Conservation (phyloP, 495 filamentous ascomycete genomes). For the Penicillium soppii region DNA sequence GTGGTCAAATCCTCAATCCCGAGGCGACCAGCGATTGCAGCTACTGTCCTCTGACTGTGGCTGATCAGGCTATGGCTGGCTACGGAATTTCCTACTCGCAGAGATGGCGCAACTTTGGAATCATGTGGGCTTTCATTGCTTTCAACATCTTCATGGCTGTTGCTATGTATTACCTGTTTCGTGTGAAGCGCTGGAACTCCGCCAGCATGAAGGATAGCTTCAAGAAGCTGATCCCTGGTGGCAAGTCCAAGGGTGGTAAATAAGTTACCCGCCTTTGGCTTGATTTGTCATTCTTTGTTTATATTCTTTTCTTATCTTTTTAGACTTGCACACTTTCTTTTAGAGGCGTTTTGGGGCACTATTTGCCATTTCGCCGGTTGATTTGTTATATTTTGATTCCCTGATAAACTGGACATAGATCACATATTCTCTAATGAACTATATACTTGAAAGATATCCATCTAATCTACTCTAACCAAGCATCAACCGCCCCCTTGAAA, state of each 20-base stretch:
- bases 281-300: not conserved
- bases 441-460: not conserved
- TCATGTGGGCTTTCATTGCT: conserved; percentile 50
- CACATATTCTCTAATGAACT: not conserved
- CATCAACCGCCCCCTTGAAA: conserved; percentile 13
- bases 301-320: not conserved
- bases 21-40: conserved; percentile 34
- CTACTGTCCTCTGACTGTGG: conserved; percentile 40
- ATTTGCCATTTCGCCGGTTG: not conserved
- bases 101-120: conserved; percentile 47
- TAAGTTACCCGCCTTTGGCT: not conserved
- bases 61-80: conserved; percentile 39
- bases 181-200: conserved; percentile 36
- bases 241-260: conserved; percentile 13
- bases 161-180: conserved; percentile 47
- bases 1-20: conserved; percentile 35
- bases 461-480: conserved; percentile 22
- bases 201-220: conserved; percentile 23
- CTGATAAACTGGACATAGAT: not conserved
- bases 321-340: not conserved
- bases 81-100: conserved; percentile 36
- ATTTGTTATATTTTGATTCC: not conserved
- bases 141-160: conserved; percentile 50
- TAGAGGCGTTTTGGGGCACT: not conserved
- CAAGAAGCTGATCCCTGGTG: conserved; percentile 6